Conservation (phyloP, 73 alveolate species). For the Tetrahymena borealis region DNA sequence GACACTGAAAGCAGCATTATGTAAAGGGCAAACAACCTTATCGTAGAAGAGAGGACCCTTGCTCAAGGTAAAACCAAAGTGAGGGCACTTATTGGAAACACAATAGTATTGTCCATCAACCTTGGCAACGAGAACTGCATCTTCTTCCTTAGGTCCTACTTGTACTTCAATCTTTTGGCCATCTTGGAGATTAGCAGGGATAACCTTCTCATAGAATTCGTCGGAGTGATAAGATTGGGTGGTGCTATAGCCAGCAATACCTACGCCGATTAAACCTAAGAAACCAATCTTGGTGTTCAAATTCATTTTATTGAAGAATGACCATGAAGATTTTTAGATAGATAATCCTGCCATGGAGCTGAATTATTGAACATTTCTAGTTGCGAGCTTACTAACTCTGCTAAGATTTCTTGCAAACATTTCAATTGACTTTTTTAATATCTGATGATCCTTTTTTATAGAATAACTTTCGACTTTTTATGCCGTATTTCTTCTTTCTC, state of each 20-base stretch:
- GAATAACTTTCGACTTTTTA: too few relatives aligned
- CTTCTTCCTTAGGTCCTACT: constrained; percentile 53
- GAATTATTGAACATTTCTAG: background rate
- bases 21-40: constrained; percentile 86
- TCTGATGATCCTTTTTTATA: too few relatives aligned
- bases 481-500: too few relatives aligned
- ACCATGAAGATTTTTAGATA: background rate
- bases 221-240: background rate
- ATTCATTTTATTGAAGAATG: background rate
- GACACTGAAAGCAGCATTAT: constrained; percentile 79
- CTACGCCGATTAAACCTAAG: background rate
- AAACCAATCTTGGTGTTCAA: background rate
- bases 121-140: constrained; percentile 40
- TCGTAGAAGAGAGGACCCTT: constrained; percentile 62
- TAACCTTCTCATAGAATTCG: background rate
- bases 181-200: constrained; percentile 29
- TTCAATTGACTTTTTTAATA: too few relatives aligned
- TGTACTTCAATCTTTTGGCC: constrained; percentile 45
- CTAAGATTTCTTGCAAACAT: background rate
- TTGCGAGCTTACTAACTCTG: background rate
- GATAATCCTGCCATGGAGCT: background rate
- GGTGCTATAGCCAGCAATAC: background rate
- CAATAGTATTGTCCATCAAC: constrained; percentile 45
- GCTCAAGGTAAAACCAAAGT: constrained; percentile 76
- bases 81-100: constrained; percentile 65